Evolutionary conservation across 495 filamentous ascomycete species (phyloP).

Genomic region (Usnea hakonensis): DNA sequence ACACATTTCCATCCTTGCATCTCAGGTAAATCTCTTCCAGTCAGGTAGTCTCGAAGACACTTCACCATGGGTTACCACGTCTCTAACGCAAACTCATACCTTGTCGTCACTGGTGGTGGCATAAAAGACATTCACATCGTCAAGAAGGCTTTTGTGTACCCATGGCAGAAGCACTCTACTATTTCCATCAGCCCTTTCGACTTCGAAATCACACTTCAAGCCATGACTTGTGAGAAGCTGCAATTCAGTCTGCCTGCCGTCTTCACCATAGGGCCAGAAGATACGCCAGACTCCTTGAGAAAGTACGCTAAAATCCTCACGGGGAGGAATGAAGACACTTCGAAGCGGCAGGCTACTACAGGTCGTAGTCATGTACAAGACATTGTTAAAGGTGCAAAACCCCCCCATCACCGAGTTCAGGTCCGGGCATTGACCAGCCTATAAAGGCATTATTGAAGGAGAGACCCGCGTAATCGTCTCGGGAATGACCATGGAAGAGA

Average conservation of each 20-base stretch:
- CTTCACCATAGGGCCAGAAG: constrained; percentile 73
- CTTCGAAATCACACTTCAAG: constrained; percentile 66
- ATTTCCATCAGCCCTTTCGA: constrained; percentile 68
- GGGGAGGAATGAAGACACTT: constrained; percentile 39
- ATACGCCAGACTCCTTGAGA: constrained; percentile 54
- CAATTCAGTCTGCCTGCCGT: constrained; percentile 73
- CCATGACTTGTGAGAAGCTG: constrained; percentile 79
- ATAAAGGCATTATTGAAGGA: constrained; percentile 65
- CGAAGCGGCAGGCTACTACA: constrained; percentile 24
- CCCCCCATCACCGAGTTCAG: background rate
- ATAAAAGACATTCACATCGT: constrained; percentile 61
- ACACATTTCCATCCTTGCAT: background rate
- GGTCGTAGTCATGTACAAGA: constrained; percentile 64
- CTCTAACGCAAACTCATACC: constrained; percentile 48
- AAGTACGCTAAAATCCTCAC: constrained; percentile 74
- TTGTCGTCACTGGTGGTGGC: constrained; percentile 73
- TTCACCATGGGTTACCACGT: constrained; percentile 28
- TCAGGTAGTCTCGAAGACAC: background rate
- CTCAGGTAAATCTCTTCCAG: background rate
- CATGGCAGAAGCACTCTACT: constrained; percentile 49
- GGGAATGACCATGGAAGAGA: constrained; percentile 80
- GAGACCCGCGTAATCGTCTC: constrained; percentile 72
- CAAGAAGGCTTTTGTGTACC: constrained; percentile 63
- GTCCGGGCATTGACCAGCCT: background rate
- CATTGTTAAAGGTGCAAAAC: constrained; percentile 59